Evolutionary conservation across 352 stramenopile genomes (phyloP).

Genomic region (Globisporangium mamillatum): DNA sequence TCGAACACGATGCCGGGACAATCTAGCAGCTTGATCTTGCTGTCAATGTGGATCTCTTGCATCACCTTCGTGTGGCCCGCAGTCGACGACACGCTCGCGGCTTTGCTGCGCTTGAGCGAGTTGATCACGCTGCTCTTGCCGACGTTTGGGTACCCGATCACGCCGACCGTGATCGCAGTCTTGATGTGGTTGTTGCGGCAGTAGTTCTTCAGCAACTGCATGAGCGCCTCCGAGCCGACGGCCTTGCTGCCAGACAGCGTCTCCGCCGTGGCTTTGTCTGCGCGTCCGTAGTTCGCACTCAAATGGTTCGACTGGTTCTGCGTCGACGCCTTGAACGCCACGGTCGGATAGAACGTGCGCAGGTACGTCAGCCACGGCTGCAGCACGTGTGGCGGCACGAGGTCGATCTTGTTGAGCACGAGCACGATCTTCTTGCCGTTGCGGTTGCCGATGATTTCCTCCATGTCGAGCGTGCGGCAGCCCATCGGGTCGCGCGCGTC

Average conservation of each 20-base stretch:
- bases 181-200: slow-evolving; percentile 92
- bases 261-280: slow-evolving; percentile 50
- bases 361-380: slow-evolving; percentile 94
- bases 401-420: slow-evolving; percentile 99
- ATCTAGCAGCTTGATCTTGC: slow-evolving; percentile 97
- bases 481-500: slow-evolving; percentile 97
- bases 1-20: slow-evolving; percentile 98
- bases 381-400: slow-evolving; percentile 96
- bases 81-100: slow-evolving; percentile 93
- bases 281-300: slow-evolving; percentile 46
- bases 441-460: slow-evolving; percentile 92
- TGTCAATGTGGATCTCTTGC: slow-evolving; percentile 98
- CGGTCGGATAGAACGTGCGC: slow-evolving; percentile 91
- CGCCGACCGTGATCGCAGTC: slow-evolving; percentile 89
- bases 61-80: slow-evolving; percentile 97
- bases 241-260: slow-evolving; percentile 68
- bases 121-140: slow-evolving; percentile 94
- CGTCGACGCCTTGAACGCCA: slow-evolving; percentile 97
- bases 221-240: slow-evolving; percentile 95
- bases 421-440: slow-evolving; percentile 96
- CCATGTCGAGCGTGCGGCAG: slow-evolving; percentile 90
- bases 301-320: slow-evolving; percentile 77
- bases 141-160: slow-evolving; percentile 98
- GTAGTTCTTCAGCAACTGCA: slow-evolving; percentile 99
- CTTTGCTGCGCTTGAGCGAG: slow-evolving; percentile 87